Base-by-base conservation (phyloP, 2,329 filamentous ascomycete species). In the Nemania sp. region DNA sequence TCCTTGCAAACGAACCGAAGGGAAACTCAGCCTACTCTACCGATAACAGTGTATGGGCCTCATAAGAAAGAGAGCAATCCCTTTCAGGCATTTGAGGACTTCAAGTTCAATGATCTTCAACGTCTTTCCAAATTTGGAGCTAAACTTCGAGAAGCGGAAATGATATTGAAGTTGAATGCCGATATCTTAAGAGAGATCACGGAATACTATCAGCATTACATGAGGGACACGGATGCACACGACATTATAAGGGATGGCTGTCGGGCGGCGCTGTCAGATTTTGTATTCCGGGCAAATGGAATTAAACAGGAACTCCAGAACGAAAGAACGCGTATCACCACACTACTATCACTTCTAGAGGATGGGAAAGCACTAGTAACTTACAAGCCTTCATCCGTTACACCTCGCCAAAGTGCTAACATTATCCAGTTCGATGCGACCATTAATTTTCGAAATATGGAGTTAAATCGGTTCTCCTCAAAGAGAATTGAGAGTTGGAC, bases 131-230 rank as follows among this genome's bases (percentile, higher is more conserved):
- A 41, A n/a, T 22, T 67, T 6, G 22, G 35, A 2, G 32, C 49
- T 10, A 64, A 64, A 32, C 20, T 67, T 51, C 60, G 56, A 2
- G 65, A 67, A 24, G 65, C 65, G 6, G 55, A 64, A n/a, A 64
- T 64, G 65, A 53, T 67, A 18, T 29, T 67, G 18, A 27, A 26
- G 5, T 29, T 67, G 1, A 43, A 67, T 32, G 15, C 27, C 11
- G 18, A 57, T 6, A 22, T 56, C 1, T 26, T 67, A 3, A 3
- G 10, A 1, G 60, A 56, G 38, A 26, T 67, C 1, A 41, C 54
- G n/a, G 24, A 29, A 1, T 64, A 60, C 24, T 64, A 43, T 24
- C 13, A 67, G 27, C n/a, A 20, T 22, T 51, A 18, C 5, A 1
- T 56, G 7, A 15, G 18, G 5, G 47, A 60, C n/a, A 22, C 27